These are phyloP conservation scores for Aspergillus biplanus DNA, from an alignment of 495 filamentous ascomycete species.

Conservation along the genomic window DNA sequence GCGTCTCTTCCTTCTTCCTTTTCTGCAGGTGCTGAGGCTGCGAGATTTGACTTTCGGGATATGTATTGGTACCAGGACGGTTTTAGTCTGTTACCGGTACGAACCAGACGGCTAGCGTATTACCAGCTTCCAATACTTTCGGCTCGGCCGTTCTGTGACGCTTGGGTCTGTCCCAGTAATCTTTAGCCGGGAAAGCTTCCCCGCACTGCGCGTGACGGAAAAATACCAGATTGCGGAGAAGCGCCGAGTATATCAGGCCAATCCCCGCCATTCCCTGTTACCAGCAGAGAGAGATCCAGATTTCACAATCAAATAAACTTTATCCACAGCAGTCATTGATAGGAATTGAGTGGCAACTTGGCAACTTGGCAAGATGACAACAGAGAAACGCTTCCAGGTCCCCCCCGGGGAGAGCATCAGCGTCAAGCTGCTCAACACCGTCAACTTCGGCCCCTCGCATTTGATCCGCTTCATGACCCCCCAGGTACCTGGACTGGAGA, in stretches of 20 bases:
- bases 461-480: constrained; percentile 29
- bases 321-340: no score
- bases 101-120: background rate
- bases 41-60: constrained; percentile 8
- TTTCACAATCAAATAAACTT: no score
- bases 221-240: constrained; percentile 1
- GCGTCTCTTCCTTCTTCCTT: background rate
- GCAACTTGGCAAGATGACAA: background rate
- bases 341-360: no score
- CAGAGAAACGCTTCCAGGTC: constrained; percentile 35
- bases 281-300: background rate
- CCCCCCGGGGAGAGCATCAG: constrained; percentile 33
- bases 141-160: no score
- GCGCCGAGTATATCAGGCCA: background rate
- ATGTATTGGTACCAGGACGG: background rate
- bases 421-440: constrained; percentile 27
- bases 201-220: background rate
- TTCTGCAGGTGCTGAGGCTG: background rate
- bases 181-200: background rate
- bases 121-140: background rate
- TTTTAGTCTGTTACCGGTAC: background rate
- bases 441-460: constrained; percentile 28
- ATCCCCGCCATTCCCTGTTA: background rate
- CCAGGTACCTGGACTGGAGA: constrained; percentile 25
- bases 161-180: no score